Evolutionary conservation across 805 yeast species (phyloP).

Genomic region (Isabelozyma heimii): DNA sequence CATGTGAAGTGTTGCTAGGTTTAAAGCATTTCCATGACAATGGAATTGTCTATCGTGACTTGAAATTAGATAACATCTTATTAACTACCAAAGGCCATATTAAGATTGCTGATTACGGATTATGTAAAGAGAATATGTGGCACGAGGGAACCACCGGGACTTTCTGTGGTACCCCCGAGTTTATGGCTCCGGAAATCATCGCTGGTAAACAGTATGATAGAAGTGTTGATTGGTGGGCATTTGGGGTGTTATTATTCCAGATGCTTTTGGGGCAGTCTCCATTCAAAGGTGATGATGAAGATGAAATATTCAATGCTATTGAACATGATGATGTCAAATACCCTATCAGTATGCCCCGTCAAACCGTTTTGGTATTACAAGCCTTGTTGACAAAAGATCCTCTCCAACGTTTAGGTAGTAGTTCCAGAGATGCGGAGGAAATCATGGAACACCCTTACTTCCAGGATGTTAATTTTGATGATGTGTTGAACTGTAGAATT

Average conservation of each 20-base stretch:
- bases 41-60: conserved; percentile 94
- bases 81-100: conserved; percentile 90
- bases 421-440: conserved; percentile 86
- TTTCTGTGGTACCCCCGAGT: conserved; percentile 98
- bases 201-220: conserved; percentile 90
- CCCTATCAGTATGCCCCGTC: conserved; percentile 96
- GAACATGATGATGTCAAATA: conserved; percentile 94
- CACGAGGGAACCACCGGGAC: conserved; percentile 83
- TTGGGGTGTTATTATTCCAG: conserved; percentile 93
- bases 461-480: conserved; percentile 86
- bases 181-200: conserved; percentile 98
- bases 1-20: conserved; percentile 92
- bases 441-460: conserved; percentile 96
- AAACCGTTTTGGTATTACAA: conserved; percentile 90
- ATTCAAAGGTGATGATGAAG: conserved; percentile 95
- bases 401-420: conserved; percentile 74
- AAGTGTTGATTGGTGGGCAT: conserved; percentile 99
- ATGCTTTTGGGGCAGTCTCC: conserved; percentile 97
- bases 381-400: conserved; percentile 91
- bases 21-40: conserved; percentile 91
- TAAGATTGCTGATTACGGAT: conserved; percentile 95
- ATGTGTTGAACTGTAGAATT: conserved; percentile 64
- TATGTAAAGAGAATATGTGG: conserved; percentile 94
- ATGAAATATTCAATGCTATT: conserved; percentile 95
- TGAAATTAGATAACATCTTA: conserved; percentile 91